phyloP scores from a whole-genome alignment of 768 basidiomycete genomes.

The Suillus spraguei region DNA sequence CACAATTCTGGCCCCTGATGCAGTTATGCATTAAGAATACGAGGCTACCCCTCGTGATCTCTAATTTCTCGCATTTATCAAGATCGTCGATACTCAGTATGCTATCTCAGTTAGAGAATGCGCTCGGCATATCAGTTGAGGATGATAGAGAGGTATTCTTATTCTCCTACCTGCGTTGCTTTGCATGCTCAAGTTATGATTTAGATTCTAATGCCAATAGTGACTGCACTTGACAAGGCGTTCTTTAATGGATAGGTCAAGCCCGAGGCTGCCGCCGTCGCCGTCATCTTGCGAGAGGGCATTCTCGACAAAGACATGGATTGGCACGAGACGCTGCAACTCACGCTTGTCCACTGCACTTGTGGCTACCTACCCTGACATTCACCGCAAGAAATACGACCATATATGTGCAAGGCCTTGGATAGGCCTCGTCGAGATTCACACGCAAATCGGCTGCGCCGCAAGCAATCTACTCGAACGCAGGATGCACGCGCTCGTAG shows the following conservation, averaged over 20 bases:
- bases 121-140: constrained; percentile 69
- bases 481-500: constrained; percentile 78
- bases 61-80: constrained; percentile 82
- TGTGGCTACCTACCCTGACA: constrained; percentile 15
- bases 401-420: constrained; percentile 90
- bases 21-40: constrained; percentile 60
- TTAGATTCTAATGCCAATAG: constrained; percentile 74
- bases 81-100: constrained; percentile 73
- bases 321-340: constrained; percentile 94
- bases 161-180: background rate
- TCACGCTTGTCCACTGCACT: constrained; percentile 43
- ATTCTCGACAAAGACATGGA: constrained; percentile 83
- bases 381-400: constrained; percentile 73
- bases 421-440: constrained; percentile 87
- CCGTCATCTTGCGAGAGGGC: constrained; percentile 70
- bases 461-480: constrained; percentile 82
- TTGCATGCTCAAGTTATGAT: background rate
- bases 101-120: constrained; percentile 76
- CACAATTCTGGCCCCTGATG: background rate
- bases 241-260: constrained; percentile 89
- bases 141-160: constrained; percentile 67
- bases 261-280: constrained; percentile 71
- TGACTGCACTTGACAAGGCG: constrained; percentile 83
- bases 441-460: constrained; percentile 84
- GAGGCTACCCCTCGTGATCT: constrained; percentile 83